Evolutionary conservation across 1,284 basidiomycete genomes (phyloP).

Genomic region (Puccinia polysora): DNA sequence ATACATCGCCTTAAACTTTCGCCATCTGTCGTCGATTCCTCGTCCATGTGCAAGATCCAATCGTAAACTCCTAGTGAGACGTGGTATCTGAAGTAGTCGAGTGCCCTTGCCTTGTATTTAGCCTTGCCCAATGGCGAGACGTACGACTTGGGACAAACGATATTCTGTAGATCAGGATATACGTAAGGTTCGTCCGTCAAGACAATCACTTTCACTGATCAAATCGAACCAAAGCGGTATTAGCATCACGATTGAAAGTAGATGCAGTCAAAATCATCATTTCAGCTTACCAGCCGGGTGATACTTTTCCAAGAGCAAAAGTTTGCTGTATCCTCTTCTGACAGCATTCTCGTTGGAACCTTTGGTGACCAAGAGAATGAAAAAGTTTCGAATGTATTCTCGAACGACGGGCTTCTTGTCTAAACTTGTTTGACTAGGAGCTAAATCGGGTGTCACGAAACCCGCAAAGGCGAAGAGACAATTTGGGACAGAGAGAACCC

Average conservation of each 20-base stretch:
- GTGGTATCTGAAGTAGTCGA: slow-evolving; percentile 55
- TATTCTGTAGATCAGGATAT: slow-evolving; percentile 55
- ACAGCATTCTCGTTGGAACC: slow-evolving; percentile 55
- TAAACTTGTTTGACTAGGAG: slow-evolving; percentile 51
- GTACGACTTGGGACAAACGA: slow-evolving; percentile 55
- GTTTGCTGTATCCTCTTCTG: slow-evolving; percentile 54
- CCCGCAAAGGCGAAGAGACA: slow-evolving; percentile 54
- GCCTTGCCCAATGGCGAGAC: slow-evolving; percentile 54
- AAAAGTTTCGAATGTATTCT: slow-evolving; percentile 55
- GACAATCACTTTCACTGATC: slow-evolving; percentile 53
- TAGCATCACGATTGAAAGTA: neutral
- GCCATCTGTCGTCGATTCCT: too few species aligned
- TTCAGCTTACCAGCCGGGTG: slow-evolving; percentile 51
- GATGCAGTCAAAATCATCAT: slow-evolving; percentile 45
- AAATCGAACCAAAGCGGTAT: slow-evolving; percentile 36
- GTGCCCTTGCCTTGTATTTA: slow-evolving; percentile 55
- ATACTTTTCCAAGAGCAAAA: slow-evolving; percentile 55
- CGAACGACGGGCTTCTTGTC: slow-evolving; percentile 54
- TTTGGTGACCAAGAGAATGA: slow-evolving; percentile 55
- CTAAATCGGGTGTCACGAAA: slow-evolving; percentile 52
- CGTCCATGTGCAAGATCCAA: too few species aligned
- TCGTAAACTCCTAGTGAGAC: too few species aligned
- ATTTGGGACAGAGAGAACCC: slow-evolving; percentile 54
- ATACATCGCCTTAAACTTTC: slow-evolving; percentile 54
- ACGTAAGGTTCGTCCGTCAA: slow-evolving; percentile 55